Percentiles rank a stretch among this genome's conserved stretches.
Evolutionary conservation across 2,329 filamentous ascomycete species (phyloP).

Genomic region (Talaromyces amestolkiae): DNA sequence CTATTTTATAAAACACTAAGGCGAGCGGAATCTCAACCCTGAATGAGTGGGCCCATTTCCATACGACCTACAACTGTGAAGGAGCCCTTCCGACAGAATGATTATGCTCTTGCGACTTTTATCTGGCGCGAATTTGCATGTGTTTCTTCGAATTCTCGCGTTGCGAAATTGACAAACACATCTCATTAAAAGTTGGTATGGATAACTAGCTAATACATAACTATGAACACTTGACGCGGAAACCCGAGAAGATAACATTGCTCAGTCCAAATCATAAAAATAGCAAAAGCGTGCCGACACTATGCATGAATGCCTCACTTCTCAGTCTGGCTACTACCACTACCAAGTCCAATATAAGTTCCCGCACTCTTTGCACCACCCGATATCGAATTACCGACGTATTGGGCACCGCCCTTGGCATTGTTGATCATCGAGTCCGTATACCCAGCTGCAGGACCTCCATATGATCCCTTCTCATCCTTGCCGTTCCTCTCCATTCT

Average conservation of each 20-base stretch:
- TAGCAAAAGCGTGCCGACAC: no score
- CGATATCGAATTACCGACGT: constrained; percentile 20
- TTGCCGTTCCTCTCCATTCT: constrained; percentile 55
- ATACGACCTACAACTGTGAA: no score
- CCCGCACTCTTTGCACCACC: constrained; percentile 18
- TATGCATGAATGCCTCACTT: neutral
- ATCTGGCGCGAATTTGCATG: no score
- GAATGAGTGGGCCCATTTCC: no score
- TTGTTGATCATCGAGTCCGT: constrained; percentile 20
- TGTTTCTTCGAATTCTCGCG: neutral
- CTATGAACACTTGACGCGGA: neutral
- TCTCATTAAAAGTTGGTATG: neutral
- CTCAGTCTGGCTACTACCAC: neutral
- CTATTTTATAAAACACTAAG: no score
- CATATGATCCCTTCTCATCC: constrained; percentile 50
- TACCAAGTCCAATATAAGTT: constrained; percentile 10
- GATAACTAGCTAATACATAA: neutral
- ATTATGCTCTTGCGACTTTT: neutral
- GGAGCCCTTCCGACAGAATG: neutral
- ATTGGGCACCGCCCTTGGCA: constrained; percentile 17
- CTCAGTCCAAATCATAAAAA: neutral
- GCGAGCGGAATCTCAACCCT: no score
- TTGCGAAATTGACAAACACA: neutral
- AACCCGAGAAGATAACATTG: neutral
- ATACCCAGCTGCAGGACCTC: constrained; percentile 20